Evolutionary conservation across 108 stramenopile species (phyloP), one percentile per base, ranked within the genome.

Genomic region (Cyclotella cryptica): DNA sequence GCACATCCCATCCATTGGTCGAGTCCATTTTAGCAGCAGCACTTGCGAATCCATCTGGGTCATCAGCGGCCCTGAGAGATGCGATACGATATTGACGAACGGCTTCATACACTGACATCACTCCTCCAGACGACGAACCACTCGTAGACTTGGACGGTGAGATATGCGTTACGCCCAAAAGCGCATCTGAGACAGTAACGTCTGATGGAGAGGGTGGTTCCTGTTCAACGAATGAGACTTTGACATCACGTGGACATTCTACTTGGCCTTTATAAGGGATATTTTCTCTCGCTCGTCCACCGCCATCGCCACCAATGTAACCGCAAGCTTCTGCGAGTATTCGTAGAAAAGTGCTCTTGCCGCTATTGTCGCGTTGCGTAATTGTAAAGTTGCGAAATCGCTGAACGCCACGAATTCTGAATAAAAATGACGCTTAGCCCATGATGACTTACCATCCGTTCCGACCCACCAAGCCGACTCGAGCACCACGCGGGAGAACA

Each of bases 211-310:
- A 79, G 4, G 88, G 89, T 17, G 93, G 93, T 75, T 95, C 93
- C 68, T 95, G 93, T 51, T 92, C 93, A 0, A 92, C 91, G 70
- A 81, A 88, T 62, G 90, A 87, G 9, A 95, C 86, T 27, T 78
- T 45, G 12, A 88, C 69, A 65, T 81, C 81, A 35, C 77, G 69
- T 29, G 89, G 75, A 27, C 66, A 62, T 57, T 80, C 79, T 5
- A 95, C 77, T 13, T 61, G 39, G 30, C 93, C 93, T 6, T 77
- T 84, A 62, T 90, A 95, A 24, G 84, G 78, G 24, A 87, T 44
- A 19, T 75, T 84, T 26, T 81, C 73, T 35, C 26, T 72, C 39
- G 22, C 58, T 28, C 35, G 68, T 9, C 49, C 67, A 24, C 55
- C 61, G 19, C 45, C 61, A 44, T 46, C 66, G 46, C 65, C 13